phyloP scores from a whole-genome alignment of 768 basidiomycete genomes.

The Atractiella rhizophila region DNA sequence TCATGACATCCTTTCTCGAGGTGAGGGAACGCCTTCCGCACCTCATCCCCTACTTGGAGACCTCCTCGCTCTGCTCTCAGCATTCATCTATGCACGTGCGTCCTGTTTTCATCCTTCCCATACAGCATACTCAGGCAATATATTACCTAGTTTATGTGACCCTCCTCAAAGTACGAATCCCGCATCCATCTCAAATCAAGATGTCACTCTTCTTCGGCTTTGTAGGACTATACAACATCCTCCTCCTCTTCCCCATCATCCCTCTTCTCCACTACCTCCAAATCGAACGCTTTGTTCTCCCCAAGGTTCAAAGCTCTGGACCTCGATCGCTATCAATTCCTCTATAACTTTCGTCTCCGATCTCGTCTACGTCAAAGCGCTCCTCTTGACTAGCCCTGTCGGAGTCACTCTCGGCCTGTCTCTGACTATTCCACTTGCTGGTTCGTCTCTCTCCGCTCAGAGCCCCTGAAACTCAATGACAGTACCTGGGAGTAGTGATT shows the following conservation, averaged over 20 bases:
- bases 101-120: too few relatives aligned
- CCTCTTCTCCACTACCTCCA: constrained; percentile 47
- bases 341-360: constrained; percentile 18
- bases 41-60: constrained; percentile 42
- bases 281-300: constrained; percentile 50
- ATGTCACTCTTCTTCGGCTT: constrained; percentile 93
- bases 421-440: constrained; percentile 76
- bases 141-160: constrained; percentile 79
- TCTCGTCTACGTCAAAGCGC: constrained; percentile 47
- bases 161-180: constrained; percentile 64
- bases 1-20: too few relatives aligned
- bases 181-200: constrained; percentile 43
- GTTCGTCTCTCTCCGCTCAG: too few relatives aligned
- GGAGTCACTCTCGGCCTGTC: constrained; percentile 81
- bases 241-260: constrained; percentile 49
- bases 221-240: constrained; percentile 59
- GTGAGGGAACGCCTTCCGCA: too few relatives aligned
- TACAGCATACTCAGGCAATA: too few relatives aligned
- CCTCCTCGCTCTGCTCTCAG: constrained; percentile 55
- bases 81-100: constrained; percentile 61
- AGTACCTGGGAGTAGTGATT: too few relatives aligned
- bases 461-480: too few relatives aligned
- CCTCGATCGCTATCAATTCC: constrained; percentile 35
- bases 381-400: constrained; percentile 88
- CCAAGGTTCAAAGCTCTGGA: constrained; percentile 27